A percentile compares a stretch with the other conserved stretches of the same genome.
Conservation (phyloP, 805 yeast genomes). For the Metschnikowia baotianmanensis region DNA sequence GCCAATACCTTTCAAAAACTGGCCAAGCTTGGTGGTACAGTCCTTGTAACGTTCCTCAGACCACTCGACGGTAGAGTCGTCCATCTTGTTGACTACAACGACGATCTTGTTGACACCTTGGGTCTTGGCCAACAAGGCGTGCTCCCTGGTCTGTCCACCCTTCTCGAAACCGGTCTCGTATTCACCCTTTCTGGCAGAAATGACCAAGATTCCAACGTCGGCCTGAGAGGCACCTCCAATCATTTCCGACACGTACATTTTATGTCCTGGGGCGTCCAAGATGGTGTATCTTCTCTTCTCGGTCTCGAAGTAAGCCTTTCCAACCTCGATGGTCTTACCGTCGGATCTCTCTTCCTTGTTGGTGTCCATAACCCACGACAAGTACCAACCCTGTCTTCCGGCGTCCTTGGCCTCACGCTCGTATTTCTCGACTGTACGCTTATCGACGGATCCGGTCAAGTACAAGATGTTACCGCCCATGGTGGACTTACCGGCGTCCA, state of each 20-base stretch:
- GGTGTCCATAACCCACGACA: conserved; percentile 99
- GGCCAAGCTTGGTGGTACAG: conserved; percentile 79
- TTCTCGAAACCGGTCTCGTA: conserved; percentile 99
- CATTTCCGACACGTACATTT: conserved; percentile 98
- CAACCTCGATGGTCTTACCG: conserved; percentile 99
- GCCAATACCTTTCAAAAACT: conserved; percentile 84
- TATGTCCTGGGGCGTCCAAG: conserved; percentile 99
- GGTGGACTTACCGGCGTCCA: conserved; percentile 98
- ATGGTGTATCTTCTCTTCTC: conserved; percentile 97
- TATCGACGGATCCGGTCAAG: conserved; percentile 95
- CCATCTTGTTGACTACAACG: conserved; percentile 98
- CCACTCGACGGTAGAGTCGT: conserved; percentile 96
- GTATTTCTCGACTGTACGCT: conserved; percentile 96
- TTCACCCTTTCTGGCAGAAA: conserved; percentile 98
- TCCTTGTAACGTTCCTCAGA: conserved; percentile 94
- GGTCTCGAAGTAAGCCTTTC: conserved; percentile 96
- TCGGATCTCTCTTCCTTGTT: conserved; percentile 98
- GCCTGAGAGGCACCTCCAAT: conserved; percentile 99
- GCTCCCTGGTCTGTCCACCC: conserved; percentile 99
- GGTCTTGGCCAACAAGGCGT: conserved; percentile 94
- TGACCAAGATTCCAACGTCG: conserved; percentile 95
- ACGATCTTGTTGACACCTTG: conserved; percentile 95
- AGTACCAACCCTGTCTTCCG: conserved; percentile 99
- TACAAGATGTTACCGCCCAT: conserved; percentile 97
- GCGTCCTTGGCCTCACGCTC: conserved; percentile 99